Percentiles rank a stretch among this genome's conserved stretches.
Evolutionary conservation across 495 filamentous ascomycete species (phyloP).

Genomic region (Staphylotrichum longicolle): DNA sequence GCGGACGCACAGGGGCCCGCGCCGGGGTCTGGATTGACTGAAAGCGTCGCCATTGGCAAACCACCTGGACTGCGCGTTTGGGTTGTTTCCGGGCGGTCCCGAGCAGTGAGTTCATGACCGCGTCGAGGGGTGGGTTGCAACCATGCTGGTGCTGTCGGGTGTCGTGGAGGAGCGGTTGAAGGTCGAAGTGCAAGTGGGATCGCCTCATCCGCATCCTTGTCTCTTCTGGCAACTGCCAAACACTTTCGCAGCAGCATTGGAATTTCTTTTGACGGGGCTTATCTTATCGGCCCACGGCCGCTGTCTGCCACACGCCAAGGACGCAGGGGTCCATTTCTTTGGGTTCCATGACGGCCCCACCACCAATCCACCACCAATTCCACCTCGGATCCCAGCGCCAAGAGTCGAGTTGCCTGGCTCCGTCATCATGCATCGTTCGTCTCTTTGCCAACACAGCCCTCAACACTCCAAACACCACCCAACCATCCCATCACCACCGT

Average conservation of each 20-base stretch:
- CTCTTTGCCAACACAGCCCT: too few relatives aligned
- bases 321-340: too few relatives aligned
- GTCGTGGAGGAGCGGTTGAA: neutral
- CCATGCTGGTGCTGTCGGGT: constrained; percentile 25
- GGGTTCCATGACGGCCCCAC: too few relatives aligned
- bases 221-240: too few relatives aligned
- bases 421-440: constrained; percentile 6
- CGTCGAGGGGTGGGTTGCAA: constrained; percentile 15
- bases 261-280: neutral
- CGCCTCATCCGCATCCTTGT: neutral
- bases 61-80: constrained; percentile 15
- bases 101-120: constrained; percentile 34
- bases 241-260: neutral
- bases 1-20: neutral
- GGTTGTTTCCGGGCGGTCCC: constrained; percentile 22
- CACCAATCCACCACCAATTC: too few relatives aligned
- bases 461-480: too few relatives aligned
- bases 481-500: neutral
- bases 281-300: neutral
- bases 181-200: neutral
- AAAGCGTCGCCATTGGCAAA: constrained; percentile 17
- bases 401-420: neutral
- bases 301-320: too few relatives aligned
- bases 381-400: neutral
- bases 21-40: neutral